Conservation (phyloP, 306 rosid genomes). For the Rubus idaeus region DNA sequence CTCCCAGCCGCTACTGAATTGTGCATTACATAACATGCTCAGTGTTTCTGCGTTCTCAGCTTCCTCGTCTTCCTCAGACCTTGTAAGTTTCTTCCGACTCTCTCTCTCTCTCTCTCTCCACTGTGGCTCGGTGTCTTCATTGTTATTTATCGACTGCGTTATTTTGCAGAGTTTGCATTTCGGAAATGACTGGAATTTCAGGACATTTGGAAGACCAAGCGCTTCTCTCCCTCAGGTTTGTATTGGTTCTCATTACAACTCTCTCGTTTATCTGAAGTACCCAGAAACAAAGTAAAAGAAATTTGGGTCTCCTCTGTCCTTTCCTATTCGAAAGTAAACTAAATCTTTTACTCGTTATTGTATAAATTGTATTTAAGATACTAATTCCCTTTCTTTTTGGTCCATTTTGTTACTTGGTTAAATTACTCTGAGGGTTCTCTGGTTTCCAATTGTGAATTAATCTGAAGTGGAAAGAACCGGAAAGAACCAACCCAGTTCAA, state of each 20-base stretch:
- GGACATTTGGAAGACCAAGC: neutral
- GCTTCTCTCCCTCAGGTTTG: slow-evolving; percentile 18
- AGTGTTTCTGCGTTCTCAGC: neutral
- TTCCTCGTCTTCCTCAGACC: neutral
- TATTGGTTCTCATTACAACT: neutral
- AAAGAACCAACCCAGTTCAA: neutral
- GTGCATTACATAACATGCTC: neutral
- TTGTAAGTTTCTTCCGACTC: neutral
- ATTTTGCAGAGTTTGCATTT: slow-evolving; percentile 5
- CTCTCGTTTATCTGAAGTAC: neutral
- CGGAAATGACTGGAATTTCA: slow-evolving; percentile 10
- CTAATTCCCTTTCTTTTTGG: too few species aligned
- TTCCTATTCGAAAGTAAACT: too few species aligned
- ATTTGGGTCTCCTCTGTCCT: too few species aligned
- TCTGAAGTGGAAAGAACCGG: neutral
- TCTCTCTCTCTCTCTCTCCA: neutral
- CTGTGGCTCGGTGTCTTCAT: neutral
- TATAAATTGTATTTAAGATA: too few species aligned
- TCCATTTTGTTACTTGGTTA: too few species aligned
- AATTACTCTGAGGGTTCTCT: neutral
- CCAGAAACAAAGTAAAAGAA: neutral
- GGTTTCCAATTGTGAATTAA: neutral
- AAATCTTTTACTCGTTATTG: too few species aligned
- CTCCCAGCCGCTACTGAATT: neutral
- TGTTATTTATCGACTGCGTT: neutral